phyloP scores from a whole-genome alignment of 805 yeast genomes.

The Nakazawaea siamensis region DNA sequence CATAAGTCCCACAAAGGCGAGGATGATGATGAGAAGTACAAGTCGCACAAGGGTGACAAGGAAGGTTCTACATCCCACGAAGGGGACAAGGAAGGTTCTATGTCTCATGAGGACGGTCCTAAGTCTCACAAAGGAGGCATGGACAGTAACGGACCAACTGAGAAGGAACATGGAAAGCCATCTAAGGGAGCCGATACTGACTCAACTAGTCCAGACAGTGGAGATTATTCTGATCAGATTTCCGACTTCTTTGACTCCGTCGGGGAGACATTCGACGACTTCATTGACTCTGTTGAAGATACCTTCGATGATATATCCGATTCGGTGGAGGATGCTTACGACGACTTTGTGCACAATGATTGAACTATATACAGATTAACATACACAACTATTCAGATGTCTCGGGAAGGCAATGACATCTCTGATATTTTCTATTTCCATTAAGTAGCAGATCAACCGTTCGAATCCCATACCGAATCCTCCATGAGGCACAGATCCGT shows the following conservation, averaged over 20 bases:
- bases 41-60: too few relatives aligned
- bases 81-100: too few relatives aligned
- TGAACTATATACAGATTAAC: constrained; percentile 20
- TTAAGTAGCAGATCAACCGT: constrained; percentile 65
- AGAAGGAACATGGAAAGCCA: too few relatives aligned
- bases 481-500: constrained; percentile 89
- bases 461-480: constrained; percentile 97
- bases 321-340: constrained; percentile 8
- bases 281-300: constrained; percentile 9
- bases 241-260: constrained; percentile 5
- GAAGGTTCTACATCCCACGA: too few relatives aligned
- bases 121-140: too few relatives aligned
- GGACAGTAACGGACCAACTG: too few relatives aligned
- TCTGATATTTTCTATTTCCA: constrained; percentile 69
- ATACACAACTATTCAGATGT: constrained; percentile 44
- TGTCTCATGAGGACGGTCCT: too few relatives aligned
- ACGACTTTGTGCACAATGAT: neutral
- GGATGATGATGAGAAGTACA: constrained; percentile 13
- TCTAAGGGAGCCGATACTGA: too few relatives aligned
- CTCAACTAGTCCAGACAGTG: too few relatives aligned
- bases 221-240: neutral
- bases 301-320: constrained; percentile 11
- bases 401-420: constrained; percentile 89
- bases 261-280: constrained; percentile 10
- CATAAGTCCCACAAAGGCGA: constrained; percentile 12